These are phyloP conservation scores for Akanthomyces uredinophilus DNA, from an alignment of 2,329 filamentous ascomycete genomes.

Conservation along the genomic window DNA sequence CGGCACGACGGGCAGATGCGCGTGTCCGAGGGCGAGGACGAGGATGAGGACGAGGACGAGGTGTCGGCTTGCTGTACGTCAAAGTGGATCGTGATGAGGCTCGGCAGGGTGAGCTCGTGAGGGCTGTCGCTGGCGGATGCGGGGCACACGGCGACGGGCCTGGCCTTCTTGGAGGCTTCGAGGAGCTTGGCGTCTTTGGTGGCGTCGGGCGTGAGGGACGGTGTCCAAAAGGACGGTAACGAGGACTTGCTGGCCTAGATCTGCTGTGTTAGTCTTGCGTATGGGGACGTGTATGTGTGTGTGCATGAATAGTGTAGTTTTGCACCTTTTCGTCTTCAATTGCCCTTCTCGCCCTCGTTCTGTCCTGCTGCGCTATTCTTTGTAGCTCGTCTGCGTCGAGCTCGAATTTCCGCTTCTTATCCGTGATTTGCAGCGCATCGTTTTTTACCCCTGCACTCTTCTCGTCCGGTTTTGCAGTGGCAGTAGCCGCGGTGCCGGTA, in stretches of 20 bases:
- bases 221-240: conserved; percentile 89
- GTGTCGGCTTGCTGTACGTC: conserved; percentile 56
- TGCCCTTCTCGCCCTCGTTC: conserved; percentile 61
- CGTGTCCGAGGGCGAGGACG: conserved; percentile 24
- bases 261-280: conserved; percentile 15
- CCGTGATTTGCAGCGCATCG: conserved; percentile 17
- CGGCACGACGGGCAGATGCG: conserved; percentile 77
- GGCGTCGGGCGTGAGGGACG: conserved; percentile 65
- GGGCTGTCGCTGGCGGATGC: conserved; percentile 60
- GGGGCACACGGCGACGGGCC: conserved; percentile 70
- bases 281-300: not conserved
- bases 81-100: conserved; percentile 71
- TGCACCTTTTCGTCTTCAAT: conserved; percentile 67
- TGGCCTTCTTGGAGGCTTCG: conserved; percentile 54
- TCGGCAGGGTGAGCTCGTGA: conserved; percentile 74
- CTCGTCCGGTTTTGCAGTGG: conserved; percentile 31
- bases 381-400: conserved; percentile 72
- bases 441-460: conserved; percentile 16
- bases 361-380: conserved; percentile 64
- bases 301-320: not conserved
- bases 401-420: conserved; percentile 64
- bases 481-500: conserved; percentile 19
- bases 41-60: conserved; percentile 23
- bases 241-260: conserved; percentile 56
- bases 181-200: conserved; percentile 43